Evolutionary conservation across 164 flowering plant genomes (phyloP), one percentile per base, ranked within the genome.

Genomic region (Sextonia rubra): DNA sequence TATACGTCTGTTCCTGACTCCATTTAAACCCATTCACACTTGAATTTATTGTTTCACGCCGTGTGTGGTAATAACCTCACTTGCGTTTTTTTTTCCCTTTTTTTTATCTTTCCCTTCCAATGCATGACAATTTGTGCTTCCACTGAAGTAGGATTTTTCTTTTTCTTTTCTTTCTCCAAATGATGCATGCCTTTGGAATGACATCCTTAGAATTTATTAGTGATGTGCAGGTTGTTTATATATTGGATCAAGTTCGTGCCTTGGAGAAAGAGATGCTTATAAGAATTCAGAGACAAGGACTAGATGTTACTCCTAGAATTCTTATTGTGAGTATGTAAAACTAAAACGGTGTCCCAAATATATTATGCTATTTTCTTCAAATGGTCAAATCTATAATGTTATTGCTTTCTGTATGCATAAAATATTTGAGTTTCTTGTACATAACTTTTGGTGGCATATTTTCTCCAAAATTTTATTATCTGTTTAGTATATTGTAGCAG

Each of bases 241-340:
- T 95, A 74, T 82, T 95, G 74, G 99, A 95, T 80, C 99, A 95
- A 89, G 99, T 95, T 30, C 97, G 96, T 75, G 98, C 99, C 55
- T 71, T 95, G 71, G 99, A 95, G 83, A 85, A 73, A 66, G 99
- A 92, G 83, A 95, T 95, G 99, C 85, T 89, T 60, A 75, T 81
- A 27, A 86, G 94, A 73, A 87, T 91, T 63, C 61, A 87, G 80
- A 80, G 78, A 76, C 99, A 93, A 83, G 99, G 99, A 47, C 79
- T 95, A 69, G 83, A 83, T 76, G 68, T 93, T 69, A 81, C 86
- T 80, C 99, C 99, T 9, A 83, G 85, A 72, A 91, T 95, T 80
- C 97, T 95, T 52, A 84, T 95, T 73, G 99, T 95, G 80, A 80
- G 91, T 70, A 1, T 70, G 62, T 3, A 5, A 52, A 52, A 52